phyloP scores from a whole-genome alignment of 73 alveolate genomes.

The Blepharisma stoltei region DNA sequence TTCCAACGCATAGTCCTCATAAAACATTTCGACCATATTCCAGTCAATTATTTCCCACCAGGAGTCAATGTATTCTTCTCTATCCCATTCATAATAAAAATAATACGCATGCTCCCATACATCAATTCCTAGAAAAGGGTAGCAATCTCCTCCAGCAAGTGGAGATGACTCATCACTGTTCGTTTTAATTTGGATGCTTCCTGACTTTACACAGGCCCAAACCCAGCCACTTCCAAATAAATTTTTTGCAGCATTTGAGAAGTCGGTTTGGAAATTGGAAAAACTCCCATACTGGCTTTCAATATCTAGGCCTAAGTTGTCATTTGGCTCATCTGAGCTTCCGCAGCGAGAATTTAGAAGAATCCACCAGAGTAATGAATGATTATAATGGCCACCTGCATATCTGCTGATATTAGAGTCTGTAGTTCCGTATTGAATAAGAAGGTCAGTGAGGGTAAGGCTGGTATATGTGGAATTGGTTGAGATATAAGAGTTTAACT shows the following conservation, averaged over 20 bases:
- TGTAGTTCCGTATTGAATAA: neutral
- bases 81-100: neutral
- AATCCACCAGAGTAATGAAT: constrained; percentile 11
- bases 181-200: neutral
- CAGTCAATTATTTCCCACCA: constrained; percentile 33
- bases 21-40: constrained; percentile 11
- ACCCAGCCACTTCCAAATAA: constrained; percentile 32
- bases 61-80: constrained; percentile 24
- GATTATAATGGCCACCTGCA: constrained; percentile 34
- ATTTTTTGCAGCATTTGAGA: neutral
- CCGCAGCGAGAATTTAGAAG: neutral
- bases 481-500: neutral
- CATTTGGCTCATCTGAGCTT: too few relatives aligned
- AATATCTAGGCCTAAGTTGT: constrained; percentile 9
- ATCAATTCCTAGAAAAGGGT: constrained; percentile 23
- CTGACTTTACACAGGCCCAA: constrained; percentile 5
- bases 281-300: constrained; percentile 21
- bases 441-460: neutral
- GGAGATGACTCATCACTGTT: constrained; percentile 13
- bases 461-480: neutral
- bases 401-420: constrained; percentile 3
- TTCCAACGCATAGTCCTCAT: neutral
- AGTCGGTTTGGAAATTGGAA: constrained; percentile 16
- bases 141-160: constrained; percentile 6
- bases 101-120: constrained; percentile 35